Base-by-base conservation (phyloP, 2,329 filamentous ascomycete species). In the Penicillium sp. region DNA sequence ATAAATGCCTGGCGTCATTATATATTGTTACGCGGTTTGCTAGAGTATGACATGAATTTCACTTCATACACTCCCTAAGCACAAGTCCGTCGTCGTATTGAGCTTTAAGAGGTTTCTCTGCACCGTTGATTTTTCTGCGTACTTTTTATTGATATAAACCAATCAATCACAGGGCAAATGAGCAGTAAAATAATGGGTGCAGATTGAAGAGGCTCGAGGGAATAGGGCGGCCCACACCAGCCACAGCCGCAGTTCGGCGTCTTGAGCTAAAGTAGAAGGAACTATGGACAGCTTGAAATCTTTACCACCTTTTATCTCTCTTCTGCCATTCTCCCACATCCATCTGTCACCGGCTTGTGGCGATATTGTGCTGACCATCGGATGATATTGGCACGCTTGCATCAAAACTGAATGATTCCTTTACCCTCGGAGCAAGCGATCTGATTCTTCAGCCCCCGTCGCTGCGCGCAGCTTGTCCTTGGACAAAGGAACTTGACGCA, bases 141-240 rank as follows among this genome's bases (percentile, higher is more conserved):
- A 30, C 26, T 30, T 30, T 9, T 5, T 30, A 30, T 30, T 30
- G 26, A 30, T 9, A 30, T 30, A n/a, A n/a, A n/a, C n/a, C n/a
- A n/a, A n/a, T n/a, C n/a, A n/a, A n/a, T n/a, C n/a, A n/a, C n/a
- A n/a, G n/a, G n/a, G n/a, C n/a, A 38, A 30, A 5, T 30, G 26
- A 30, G 26, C 26, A 9, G 9, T 21, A 21, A 42, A 33, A 0
- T 78, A 28, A 24, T 49, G 47, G 14, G n/a, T 24, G 47, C 5
- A 8, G 28, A 21, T 6, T 11, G 26, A 38, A 11, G 43, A 35
- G 28, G 20, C 24, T 16, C 8, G 16, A 45, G 30, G 1, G 6
- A 5, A 3, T 47, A 33, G 11, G 55, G 55, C 28, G 14, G 24
- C 11, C 18, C 8, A 40, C 7, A 47, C 12, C 9, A 6, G 40